Conservation (phyloP, 2,329 filamentous ascomycete species). For the Penicillium brasilianum region DNA sequence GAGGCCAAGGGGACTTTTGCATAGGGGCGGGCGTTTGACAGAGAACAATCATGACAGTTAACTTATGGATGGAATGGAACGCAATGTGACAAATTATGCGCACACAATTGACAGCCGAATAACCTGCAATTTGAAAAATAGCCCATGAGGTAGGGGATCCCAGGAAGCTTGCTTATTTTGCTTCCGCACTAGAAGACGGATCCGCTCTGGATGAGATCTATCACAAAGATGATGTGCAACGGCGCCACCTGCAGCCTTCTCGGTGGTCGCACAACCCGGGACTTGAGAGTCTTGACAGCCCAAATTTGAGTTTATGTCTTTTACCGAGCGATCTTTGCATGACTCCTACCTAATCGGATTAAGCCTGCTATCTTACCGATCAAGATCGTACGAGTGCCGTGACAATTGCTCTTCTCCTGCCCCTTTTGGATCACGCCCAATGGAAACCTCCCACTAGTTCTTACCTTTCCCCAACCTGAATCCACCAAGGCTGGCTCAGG, state of each 20-base stretch:
- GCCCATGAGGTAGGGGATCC: constrained; percentile 2
- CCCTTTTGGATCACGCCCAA: neutral
- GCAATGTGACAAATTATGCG: neutral
- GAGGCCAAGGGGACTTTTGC: constrained; percentile 5
- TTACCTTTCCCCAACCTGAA: neutral
- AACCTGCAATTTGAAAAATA: constrained; percentile 5
- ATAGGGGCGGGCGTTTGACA: constrained; percentile 14
- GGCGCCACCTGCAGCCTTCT: constrained; percentile 13
- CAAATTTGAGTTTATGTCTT: constrained; percentile 15
- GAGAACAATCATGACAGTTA: neutral
- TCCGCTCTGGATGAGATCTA: constrained; percentile 10
- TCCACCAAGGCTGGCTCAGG: neutral
- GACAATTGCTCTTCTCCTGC: neutral
- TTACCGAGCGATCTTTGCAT: constrained; percentile 4
- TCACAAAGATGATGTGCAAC: constrained; percentile 27
- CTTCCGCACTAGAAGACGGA: neutral
- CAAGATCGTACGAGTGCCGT: constrained; percentile 3
- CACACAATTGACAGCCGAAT: constrained; percentile 3
- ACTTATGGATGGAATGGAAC: neutral
- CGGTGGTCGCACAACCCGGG: neutral
- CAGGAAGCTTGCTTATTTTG: neutral
- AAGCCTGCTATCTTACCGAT: neutral
- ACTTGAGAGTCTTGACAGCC: constrained; percentile 14
- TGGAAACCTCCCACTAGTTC: neutral
- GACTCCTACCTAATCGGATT: neutral